phyloP scores from a whole-genome alignment of 257 asterid species.

The Solanum piurae region DNA sequence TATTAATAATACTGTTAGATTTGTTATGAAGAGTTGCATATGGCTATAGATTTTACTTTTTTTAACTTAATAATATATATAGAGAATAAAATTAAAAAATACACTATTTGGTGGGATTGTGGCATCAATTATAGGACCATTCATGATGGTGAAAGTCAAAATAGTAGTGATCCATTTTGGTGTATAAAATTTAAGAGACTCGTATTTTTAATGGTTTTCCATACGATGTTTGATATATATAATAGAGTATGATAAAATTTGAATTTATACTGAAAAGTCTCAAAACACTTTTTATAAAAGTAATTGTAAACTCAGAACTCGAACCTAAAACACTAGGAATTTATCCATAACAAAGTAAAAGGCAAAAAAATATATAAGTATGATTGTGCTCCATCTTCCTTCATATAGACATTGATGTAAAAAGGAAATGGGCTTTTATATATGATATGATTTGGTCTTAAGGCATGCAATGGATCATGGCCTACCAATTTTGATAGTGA shows the following conservation, averaged over 20 bases:
- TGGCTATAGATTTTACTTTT: too few species aligned
- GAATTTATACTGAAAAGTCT: neutral
- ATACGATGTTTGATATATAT: neutral
- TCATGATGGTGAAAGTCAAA: neutral
- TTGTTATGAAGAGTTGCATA: neutral
- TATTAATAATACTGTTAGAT: neutral
- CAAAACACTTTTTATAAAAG: neutral
- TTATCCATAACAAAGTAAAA: neutral
- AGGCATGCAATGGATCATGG: slow-evolving; percentile 1
- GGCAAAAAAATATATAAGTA: neutral
- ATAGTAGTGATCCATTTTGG: neutral
- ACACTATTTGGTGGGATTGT: neutral
- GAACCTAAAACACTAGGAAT: neutral
- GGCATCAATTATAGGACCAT: neutral
- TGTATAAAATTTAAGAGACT: neutral
- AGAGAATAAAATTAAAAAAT: neutral
- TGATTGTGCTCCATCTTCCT: neutral
- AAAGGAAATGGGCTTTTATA: neutral
- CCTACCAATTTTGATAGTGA: neutral
- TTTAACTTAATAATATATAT: neutral
- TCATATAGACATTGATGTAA: neutral
- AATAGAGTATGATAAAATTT: neutral
- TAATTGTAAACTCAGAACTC: neutral
- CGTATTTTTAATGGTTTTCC: accelerated
- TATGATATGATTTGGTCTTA: neutral